Evolutionary conservation across 2,329 filamentous ascomycete genomes (phyloP), one percentile per base, ranked within the genome.

Genomic region (Fonsecaea monophora): DNA sequence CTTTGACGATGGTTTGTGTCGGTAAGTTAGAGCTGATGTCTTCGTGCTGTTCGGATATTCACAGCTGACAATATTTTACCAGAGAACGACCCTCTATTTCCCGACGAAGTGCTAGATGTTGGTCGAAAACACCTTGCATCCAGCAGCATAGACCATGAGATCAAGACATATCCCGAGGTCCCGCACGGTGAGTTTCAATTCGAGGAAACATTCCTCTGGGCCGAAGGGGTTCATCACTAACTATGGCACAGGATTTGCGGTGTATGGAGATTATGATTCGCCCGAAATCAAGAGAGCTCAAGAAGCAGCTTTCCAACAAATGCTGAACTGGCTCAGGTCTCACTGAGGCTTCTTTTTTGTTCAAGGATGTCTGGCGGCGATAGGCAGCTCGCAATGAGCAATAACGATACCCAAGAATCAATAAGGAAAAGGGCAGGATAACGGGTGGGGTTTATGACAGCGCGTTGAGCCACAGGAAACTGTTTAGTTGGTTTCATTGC

Each of bases 41-140:
- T n/a, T 45, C 4, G 25, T 12, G n/a, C 9, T 53, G 37, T 30
- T 13, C 42, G 2, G 37, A 13, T 32, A 32, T 13, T 50, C n/a
- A 64, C 30, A 2, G 35, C 34, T 53, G 21, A 64, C 59, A 32
- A 21, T 12, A 9, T 13, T 35, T 35, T 10, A n/a, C 35, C 64
- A 68, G 73, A 74, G 54, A 69, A 74, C 38, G 73, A 74, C 54
- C 71, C 68, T 15, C 62, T 74, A 48, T 73, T 74, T 58, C 73
- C 73, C 9, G 65, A 68, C 5, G 71, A 74, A 35, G 69, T 74
- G 30, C 66, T 74, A 13, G 72, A 74, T 18, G 63, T 69, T n/a
- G 73, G 70, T n/a, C 66, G 60, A 57, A 73, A 74, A 53, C 50
- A 65, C 12, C 66, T 73, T 56, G 65, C 69, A n/a, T 40, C 67